Evolutionary conservation across 2,329 filamentous ascomycete species (phyloP).

Genomic region (Colletotrichum incanum): DNA sequence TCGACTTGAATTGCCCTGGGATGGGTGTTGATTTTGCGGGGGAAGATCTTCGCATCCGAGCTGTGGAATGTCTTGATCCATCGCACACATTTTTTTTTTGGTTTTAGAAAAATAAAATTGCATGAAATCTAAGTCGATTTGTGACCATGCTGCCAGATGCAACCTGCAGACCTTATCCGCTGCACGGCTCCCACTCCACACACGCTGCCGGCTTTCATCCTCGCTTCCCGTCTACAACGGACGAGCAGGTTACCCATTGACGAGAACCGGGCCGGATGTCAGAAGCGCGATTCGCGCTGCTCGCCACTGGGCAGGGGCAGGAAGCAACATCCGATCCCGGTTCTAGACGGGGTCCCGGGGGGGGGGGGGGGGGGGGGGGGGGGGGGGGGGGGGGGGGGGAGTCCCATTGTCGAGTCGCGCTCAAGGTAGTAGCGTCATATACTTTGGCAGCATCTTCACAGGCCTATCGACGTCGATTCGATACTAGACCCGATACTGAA

Average conservation of each 20-base stretch:
- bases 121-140: background rate
- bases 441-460: conserved; percentile 14
- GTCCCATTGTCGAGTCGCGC: conserved; percentile 13
- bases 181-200: background rate
- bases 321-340: conserved; percentile 1
- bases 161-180: background rate
- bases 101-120: background rate
- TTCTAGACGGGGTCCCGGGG: too few species aligned
- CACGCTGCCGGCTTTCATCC: background rate
- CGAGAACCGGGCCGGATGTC: conserved; percentile 5
- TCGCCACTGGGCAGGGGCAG: background rate
- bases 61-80: background rate
- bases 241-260: background rate
- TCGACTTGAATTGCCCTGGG: background rate
- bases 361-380: too few species aligned
- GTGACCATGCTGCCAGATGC: background rate
- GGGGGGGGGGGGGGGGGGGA: too few species aligned
- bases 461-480: conserved; percentile 27
- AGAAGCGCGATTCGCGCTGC: conserved; percentile 7
- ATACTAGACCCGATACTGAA: conserved; percentile 31
- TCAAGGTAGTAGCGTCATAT: conserved; percentile 17
- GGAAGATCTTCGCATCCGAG: background rate
- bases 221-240: background rate
- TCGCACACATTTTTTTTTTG: background rate
- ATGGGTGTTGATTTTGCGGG: background rate